Evolutionary conservation across 164 flowering plant species (phyloP).

Genomic region (Liriodendron chinense): DNA sequence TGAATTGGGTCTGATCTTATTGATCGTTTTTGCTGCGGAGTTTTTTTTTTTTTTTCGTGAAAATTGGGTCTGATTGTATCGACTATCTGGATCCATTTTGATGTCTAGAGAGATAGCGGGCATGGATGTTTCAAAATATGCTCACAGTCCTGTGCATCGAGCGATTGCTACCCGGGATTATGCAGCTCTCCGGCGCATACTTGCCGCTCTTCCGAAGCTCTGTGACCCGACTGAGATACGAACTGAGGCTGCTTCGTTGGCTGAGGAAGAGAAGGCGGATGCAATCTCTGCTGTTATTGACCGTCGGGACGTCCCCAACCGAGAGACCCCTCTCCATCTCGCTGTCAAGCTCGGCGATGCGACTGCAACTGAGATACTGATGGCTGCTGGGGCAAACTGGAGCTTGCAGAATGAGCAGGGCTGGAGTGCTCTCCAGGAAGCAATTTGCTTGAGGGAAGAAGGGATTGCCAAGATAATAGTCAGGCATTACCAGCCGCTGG

Average conservation of each 20-base stretch:
- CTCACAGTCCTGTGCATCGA: slow-evolving; percentile 73
- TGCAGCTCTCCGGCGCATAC: slow-evolving; percentile 49
- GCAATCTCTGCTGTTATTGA: slow-evolving; percentile 69
- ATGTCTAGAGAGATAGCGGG: slow-evolving; percentile 42
- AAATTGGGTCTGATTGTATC: slow-evolving; percentile 8
- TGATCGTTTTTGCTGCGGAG: not conserved
- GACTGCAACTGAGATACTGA: slow-evolving; percentile 63
- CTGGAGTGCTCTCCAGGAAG: slow-evolving; percentile 92
- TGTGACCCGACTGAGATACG: slow-evolving; percentile 54
- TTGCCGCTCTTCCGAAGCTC: slow-evolving; percentile 52
- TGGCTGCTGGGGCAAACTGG: slow-evolving; percentile 90
- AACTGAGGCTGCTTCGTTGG: slow-evolving; percentile 50
- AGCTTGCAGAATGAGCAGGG: slow-evolving; percentile 76
- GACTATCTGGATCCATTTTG: slow-evolving; percentile 9
- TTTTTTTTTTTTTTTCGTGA: not conserved
- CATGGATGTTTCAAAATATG: slow-evolving; percentile 43
- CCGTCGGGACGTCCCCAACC: slow-evolving; percentile 72
- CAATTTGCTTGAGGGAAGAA: slow-evolving; percentile 71
- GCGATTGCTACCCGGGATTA: slow-evolving; percentile 56
- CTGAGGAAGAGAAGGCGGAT: slow-evolving; percentile 76
- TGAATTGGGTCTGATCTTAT: not conserved
- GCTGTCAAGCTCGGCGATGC: slow-evolving; percentile 75
- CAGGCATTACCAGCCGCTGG: slow-evolving; percentile 79
- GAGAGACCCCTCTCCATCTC: slow-evolving; percentile 84
- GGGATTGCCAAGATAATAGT: slow-evolving; percentile 67